phyloP scores from a whole-genome alignment of 305 asterid species.

The Solanum hybrid region DNA sequence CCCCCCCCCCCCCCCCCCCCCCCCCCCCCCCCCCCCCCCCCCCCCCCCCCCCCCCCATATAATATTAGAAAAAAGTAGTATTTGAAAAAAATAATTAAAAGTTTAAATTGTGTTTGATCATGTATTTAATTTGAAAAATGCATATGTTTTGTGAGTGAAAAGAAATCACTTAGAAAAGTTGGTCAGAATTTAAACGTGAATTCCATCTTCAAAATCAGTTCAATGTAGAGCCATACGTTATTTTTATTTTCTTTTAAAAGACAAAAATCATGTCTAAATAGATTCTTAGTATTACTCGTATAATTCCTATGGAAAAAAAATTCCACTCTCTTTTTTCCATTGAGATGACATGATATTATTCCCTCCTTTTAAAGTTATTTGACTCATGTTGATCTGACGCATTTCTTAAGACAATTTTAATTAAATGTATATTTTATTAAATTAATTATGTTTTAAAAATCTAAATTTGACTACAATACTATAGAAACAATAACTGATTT shows the following conservation, averaged over 20 bases:
- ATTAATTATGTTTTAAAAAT: not conserved
- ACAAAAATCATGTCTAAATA: not conserved
- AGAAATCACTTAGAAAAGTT: not conserved
- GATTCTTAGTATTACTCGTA: not conserved
- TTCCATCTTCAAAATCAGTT: not conserved
- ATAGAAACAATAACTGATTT: not conserved
- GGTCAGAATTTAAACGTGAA: not conserved
- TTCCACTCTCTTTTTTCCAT: not conserved
- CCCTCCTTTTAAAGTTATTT: not conserved
- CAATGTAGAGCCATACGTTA: not conserved
- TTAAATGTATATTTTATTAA: not conserved
- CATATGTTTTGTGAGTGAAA: not conserved
- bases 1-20: too few species aligned
- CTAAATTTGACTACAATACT: not conserved
- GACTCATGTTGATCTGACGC: not conserved
- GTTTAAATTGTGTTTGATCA: not conserved
- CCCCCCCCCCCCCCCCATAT: too few species aligned
- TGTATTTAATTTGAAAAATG: not conserved
- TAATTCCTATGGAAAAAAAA: not conserved
- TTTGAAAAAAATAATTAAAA: not conserved
- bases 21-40: too few species aligned
- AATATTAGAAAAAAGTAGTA: not conserved
- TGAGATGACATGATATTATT: not conserved
- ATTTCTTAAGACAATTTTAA: not conserved
- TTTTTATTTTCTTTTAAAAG: not conserved